Evolutionary conservation across 768 basidiomycete species (phyloP), one percentile per base, ranked within the genome.

Genomic region (Hericium rajendrae): DNA sequence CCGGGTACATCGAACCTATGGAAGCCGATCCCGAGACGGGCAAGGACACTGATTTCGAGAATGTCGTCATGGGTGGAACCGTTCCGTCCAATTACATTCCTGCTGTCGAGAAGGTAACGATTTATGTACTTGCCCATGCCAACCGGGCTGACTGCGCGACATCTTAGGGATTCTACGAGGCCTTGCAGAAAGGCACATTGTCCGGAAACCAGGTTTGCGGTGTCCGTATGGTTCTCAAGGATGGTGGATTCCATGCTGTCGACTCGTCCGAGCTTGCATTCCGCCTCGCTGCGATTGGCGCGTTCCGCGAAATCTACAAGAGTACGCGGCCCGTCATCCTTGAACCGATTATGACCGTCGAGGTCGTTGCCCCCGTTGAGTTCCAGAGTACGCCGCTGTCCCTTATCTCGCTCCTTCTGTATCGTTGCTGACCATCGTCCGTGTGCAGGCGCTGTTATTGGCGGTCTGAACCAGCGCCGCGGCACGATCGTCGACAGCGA

Each of bases 341-440:
- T 41, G 95, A 99, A 69, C 95, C 95, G n/a, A 87, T 98, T 72
- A 99, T 99, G 95, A 90, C 82, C 15, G 95, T 99, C 39, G 95
- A 99, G 66, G 91, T 98, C 26, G 86, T 97, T 40, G 94, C 95
- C 0, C 97, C 97, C 2, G 78, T 82, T 12, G 97, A 99, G 68
- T 99, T 98, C 80, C 97, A 99, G 70, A 88, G 88, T 79, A 68
- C 53, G 76, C 74, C 13, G 6, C 26, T 41, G 6, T 26, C 54
- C 11, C 6, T 22, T 20, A 53, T 15, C 16, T 41, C 24, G 32
- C 6, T 32, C 46, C 41, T 26, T 15, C 58, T 20, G 9, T 28
- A 18, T 22, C 9, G 38, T 54, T 38, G 55, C 39, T 56, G 52
- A 54, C 51, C 32, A 49, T 41, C 18, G 10, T 15, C 18, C 15